A percentile compares a stretch with the other conserved stretches of the same genome.
These are phyloP conservation scores for Dryas octopetala DNA, from an alignment of 306 rosid genomes.

Conservation along the genomic window DNA sequence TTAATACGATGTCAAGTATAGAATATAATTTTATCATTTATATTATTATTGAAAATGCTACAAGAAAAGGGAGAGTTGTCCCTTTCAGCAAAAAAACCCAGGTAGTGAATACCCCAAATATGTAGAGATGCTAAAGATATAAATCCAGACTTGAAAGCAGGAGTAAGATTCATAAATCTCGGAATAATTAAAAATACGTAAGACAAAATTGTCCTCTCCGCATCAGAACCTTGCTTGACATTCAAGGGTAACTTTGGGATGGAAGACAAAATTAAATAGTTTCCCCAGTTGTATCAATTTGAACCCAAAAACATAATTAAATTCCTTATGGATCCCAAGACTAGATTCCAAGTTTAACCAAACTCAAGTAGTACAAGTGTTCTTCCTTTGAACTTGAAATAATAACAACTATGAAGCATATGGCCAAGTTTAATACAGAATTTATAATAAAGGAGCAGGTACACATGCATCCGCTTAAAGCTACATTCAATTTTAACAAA, in stretches of 20 bases:
- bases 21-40: not conserved
- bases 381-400: not conserved
- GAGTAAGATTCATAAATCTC: not conserved
- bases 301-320: not conserved
- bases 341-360: not conserved
- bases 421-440: not conserved
- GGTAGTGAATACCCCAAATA: not conserved
- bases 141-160: not conserved
- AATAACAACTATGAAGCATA: not conserved
- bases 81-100: not conserved
- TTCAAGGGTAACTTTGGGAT: not conserved
- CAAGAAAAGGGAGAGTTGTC: not conserved
- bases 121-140: not conserved
- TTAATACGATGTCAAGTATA: slow-evolving; percentile 13
- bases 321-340: not conserved
- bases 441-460: not conserved
- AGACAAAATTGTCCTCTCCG: not conserved
- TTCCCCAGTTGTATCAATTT: not conserved
- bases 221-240: not conserved
- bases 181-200: not conserved
- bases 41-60: not conserved
- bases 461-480: not conserved
- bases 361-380: not conserved
- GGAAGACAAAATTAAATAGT: not conserved
- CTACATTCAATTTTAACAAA: not conserved